Conservation (phyloP, 257 asterid genomes). For the Solanum acaule region DNA sequence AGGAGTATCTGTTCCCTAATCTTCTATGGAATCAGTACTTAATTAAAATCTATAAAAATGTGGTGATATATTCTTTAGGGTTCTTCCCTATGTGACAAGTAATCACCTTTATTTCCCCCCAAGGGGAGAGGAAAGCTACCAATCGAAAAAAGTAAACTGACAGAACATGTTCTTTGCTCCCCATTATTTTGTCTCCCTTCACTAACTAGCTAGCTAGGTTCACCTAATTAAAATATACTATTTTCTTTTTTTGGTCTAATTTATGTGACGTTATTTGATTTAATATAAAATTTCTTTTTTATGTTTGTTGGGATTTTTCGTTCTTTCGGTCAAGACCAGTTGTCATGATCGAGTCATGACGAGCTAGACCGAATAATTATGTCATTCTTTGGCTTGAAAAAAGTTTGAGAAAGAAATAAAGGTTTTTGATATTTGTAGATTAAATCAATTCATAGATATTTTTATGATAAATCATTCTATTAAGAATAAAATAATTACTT, state of each 20-base stretch:
- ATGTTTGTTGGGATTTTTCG: too few relatives aligned
- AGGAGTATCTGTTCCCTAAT: background rate
- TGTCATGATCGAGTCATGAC: background rate
- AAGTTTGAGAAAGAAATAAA: background rate
- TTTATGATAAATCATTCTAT: background rate
- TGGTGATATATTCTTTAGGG: background rate
- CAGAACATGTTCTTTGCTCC: conserved; percentile 27
- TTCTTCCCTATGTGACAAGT: too few relatives aligned
- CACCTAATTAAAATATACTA: background rate
- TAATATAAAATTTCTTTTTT: background rate
- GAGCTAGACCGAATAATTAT: background rate
- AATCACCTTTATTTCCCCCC: conserved; percentile 11
- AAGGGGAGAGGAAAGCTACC: conserved; percentile 16
- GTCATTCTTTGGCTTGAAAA: background rate
- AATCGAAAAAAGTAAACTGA: conserved; percentile 18
- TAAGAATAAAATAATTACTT: background rate
- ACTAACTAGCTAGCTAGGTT: background rate
- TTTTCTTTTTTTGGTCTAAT: rapidly evolving
- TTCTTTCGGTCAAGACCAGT: background rate
- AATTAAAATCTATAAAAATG: background rate
- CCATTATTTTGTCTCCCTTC: conserved; percentile 6
- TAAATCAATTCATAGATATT: background rate
- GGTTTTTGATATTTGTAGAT: background rate
- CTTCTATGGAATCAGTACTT: background rate
- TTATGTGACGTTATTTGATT: background rate